These are phyloP conservation scores for Elongisporangium senticosum DNA, from an alignment of 352 stramenopile species.

Conservation along the genomic window DNA sequence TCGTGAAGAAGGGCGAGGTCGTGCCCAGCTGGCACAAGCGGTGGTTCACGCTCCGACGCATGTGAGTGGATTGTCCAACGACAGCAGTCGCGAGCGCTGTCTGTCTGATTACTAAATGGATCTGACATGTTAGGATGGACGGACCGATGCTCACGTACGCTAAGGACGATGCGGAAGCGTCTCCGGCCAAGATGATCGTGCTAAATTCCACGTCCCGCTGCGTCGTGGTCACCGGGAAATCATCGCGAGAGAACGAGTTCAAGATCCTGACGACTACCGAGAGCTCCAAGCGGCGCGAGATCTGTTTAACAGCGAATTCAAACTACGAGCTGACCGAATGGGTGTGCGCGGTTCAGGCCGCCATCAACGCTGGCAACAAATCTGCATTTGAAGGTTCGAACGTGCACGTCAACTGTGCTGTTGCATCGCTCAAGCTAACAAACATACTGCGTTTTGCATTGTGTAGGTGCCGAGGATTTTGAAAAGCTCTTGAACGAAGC, in stretches of 20 bases:
- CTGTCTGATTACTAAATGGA: neutral
- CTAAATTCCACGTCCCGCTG: constrained; percentile 75
- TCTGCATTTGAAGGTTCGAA: constrained; percentile 58
- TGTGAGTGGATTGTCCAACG: constrained; percentile 21
- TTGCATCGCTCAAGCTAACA: neutral
- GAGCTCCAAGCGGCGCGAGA: constrained; percentile 49
- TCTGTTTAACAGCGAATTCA: constrained; percentile 49
- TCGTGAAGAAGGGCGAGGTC: constrained; percentile 72
- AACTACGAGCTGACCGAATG: constrained; percentile 82
- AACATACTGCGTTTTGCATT: constrained; percentile 1
- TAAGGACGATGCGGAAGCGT: constrained; percentile 49
- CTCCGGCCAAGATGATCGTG: constrained; percentile 61
- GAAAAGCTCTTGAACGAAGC: constrained; percentile 73
- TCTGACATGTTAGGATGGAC: constrained; percentile 28
- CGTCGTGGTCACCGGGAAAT: constrained; percentile 45
- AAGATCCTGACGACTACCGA: constrained; percentile 73
- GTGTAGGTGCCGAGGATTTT: constrained; percentile 30
- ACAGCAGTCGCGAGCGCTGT: neutral
- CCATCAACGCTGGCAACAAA: constrained; percentile 78
- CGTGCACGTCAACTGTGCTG: neutral
- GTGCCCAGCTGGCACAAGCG: constrained; percentile 76
- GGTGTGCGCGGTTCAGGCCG: constrained; percentile 72
- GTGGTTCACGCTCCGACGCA: constrained; percentile 74
- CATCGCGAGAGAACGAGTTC: constrained; percentile 67
- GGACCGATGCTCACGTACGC: constrained; percentile 75